Base-by-base conservation (phyloP, 2,329 filamentous ascomycete genomes). In the Claviceps sp. region DNA sequence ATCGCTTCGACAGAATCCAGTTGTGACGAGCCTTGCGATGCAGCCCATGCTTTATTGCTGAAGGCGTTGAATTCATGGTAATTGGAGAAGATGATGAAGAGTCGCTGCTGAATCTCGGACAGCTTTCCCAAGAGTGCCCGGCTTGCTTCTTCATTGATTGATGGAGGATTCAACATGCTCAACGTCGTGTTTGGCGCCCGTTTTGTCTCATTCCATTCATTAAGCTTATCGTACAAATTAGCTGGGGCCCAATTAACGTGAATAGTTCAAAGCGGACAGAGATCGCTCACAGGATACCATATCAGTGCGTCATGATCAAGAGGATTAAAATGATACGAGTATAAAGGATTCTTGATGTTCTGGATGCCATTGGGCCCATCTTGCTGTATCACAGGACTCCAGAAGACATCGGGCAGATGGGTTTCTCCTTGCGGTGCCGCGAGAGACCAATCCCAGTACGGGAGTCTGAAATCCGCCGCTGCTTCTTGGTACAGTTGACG, bases 11-110 rank as follows among this genome's bases (percentile, higher is more conserved):
- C 66, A 11, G 82, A 87, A 62, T 87, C 84, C 49, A 76, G 76
- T 13, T 71, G 71, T 5, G 66, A 67, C 40, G 73, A 66, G 47
- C 72, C 70, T 14, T 68, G 68, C 4, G 70, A 67, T 7, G 67
- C 63, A n/a, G 74, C 72, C 76, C 77, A 83, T 1, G 75, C 78
- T 61, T 86, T 81, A 60, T 83, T 89, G 59, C 82, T 82, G 61
- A 89, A 87, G 16, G 76, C 71, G 16, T 78, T 78, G 61, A 82
- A 87, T 57, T 87, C 77, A 46, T 76, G 71, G 62, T 86, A 87
- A 53, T 77, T 79, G 8, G 82, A 79, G 55, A 86, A 78, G 1
- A 89, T 70, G 49, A 79, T 82, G 59, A 82, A 84, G 1, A 89
- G 70, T 13, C 87, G 75, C 56, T 80, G 73, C 60, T 81, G 77